Conservation (phyloP, 805 yeast species). For the Kuraishia piskuri region DNA sequence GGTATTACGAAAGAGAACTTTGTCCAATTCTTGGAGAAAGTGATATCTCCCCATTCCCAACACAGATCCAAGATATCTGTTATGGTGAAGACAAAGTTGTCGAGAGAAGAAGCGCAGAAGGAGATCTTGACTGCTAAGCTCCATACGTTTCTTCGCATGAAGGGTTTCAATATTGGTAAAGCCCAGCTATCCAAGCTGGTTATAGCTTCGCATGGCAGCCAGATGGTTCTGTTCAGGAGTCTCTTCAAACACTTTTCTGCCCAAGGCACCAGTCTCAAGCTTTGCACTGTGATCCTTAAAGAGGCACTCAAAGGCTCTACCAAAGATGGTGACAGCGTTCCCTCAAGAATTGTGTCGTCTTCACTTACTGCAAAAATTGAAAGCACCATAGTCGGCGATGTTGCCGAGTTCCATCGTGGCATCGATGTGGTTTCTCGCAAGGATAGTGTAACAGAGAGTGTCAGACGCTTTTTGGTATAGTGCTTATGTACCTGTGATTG, state of each 20-base stretch:
- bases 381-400: not conserved
- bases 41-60: slow-evolving; percentile 27
- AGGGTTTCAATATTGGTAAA: slow-evolving; percentile 37
- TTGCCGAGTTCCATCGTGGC: not conserved
- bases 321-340: not conserved
- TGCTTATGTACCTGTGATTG: too few relatives aligned
- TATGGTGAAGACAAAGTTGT: slow-evolving; percentile 28
- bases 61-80: slow-evolving; percentile 32
- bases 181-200: slow-evolving; percentile 30
- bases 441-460: not conserved
- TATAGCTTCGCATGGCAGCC: slow-evolving; percentile 27
- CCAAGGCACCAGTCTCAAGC: slow-evolving; percentile 31
- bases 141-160: slow-evolving; percentile 34
- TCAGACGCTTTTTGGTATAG: not conserved
- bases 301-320: slow-evolving; percentile 17
- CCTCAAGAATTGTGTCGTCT: not conserved
- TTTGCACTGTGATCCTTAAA: slow-evolving; percentile 24
- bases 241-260: slow-evolving; percentile 32
- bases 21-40: slow-evolving; percentile 23
- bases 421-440: not conserved
- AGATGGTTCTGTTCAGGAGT: slow-evolving; percentile 27
- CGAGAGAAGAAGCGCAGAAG: slow-evolving; percentile 26
- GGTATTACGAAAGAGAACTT: slow-evolving; percentile 24
- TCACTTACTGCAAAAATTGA: not conserved
- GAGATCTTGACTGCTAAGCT: slow-evolving; percentile 29